Base-by-base conservation (phyloP, 306 rosid genomes). In the Parietaria judaica region DNA sequence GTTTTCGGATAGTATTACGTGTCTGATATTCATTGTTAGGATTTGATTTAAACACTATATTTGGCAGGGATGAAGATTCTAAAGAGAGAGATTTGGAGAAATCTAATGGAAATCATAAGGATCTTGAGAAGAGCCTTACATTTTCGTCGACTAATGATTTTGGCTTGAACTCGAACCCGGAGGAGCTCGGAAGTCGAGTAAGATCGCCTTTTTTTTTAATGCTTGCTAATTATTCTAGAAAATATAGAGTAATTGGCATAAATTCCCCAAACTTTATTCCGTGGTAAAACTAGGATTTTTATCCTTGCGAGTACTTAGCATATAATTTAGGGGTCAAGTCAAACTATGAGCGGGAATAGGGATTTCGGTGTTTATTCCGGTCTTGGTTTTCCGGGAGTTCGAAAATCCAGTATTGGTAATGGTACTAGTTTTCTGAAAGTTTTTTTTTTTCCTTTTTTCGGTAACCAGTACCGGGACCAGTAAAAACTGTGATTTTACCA, bases 161-260 rank as follows among this genome's bases (percentile, higher is more conserved):
- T 57, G 70, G 58, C 69, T 79, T 81, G 67, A 76, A 57, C 54
- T 70, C 75, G 4, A 70, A 64, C 50, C 72, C 81, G 1, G 84
- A 84, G 65, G 82, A 79, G 46, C 67, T 60, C 61, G 74, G 71
- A 70, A 82, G 82, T 67, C 61, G 63, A 73, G 87, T 73, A 70
- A 51, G 66, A 60, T 64, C 14, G 14, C 53, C 1, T 5, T 49
- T 49, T 49, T 23, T 23, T 23, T 23, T 23, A 0, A 23, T 23
- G 31, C 31, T 23, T 23, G 31, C 1, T 23, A 23, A 23, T 0
- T 23, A 23, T 23, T 23, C 2, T 23, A 23, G 31, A 23, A 23
- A 23, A 23, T 2, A 23, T 23, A 23, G 31, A 23, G 31, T 23
- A 23, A 23, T 2, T 23, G 31, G 31, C 31, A 23, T 23, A 23